Evolutionary conservation across 176 grass and related monocot genomes (phyloP), one percentile per base, ranked within the genome.

Genomic region (Ensete ventricosum): DNA sequence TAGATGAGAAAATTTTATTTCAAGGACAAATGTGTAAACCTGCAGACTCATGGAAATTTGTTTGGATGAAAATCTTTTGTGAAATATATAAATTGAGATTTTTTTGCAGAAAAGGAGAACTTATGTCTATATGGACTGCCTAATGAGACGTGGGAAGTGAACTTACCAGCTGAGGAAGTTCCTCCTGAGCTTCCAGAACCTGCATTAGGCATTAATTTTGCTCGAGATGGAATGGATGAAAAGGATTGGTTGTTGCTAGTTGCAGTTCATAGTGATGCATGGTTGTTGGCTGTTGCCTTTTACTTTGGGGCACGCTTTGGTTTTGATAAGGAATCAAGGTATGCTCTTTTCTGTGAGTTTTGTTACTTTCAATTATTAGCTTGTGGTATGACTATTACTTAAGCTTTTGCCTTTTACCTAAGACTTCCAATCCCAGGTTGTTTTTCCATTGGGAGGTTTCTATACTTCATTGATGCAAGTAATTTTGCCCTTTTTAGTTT

Each of bases 91-190:
- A 49, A 17, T 43, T 48, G 4, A 43, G 34, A 43, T 43, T 43
- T 43, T 51, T 52, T 51, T 75, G 25, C 54, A 75, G 73, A 75
- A n/a, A 75, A 75, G 73, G 73, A 75, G 11, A 75, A 75, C 26
- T 48, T 75, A 59, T 75, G 73, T 16, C 27, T 75, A 43, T 75
- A 75, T 75, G 73, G 73, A 75, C 9, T 50, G 14, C 73, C 73
- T 59, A 60, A 49, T 60, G 73, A 75, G 54, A 75, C 17, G 1
- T 75, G 73, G 73, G 53, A 59, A 75, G 73, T 75, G 54, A 60
- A 55, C 27, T 75, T 75, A 26, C 73, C 73, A 59, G 73, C 73
- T 20, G 73, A 75, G 53, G 73, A 75, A 75, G 73, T 75, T 60
- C 73, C 73, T 75, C 73, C 73, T 59, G 26, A 68, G 27, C 65